These are phyloP conservation scores for Mesotaenium endlicherianum DNA, from an alignment of 139 green algal species.

Conservation along the genomic window DNA sequence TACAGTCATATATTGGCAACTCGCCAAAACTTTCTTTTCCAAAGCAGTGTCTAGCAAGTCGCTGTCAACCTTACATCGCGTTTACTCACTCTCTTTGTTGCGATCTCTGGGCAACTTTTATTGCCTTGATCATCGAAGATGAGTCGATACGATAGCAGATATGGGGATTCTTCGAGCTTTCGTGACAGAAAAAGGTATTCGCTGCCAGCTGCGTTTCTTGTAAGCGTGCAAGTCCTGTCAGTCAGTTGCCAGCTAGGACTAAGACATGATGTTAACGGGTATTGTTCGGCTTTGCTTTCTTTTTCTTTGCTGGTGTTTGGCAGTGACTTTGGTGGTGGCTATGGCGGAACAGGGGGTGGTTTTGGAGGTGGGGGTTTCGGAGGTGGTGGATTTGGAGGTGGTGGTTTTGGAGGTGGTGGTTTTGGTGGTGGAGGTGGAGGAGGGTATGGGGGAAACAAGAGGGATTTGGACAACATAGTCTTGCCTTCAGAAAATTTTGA, in stretches of 20 bases:
- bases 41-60: too few relatives aligned
- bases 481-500: slow-evolving; percentile 72
- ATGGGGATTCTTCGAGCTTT: slow-evolving; percentile 36
- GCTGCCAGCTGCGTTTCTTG: not conserved
- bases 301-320: not conserved
- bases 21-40: too few relatives aligned
- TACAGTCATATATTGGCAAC: too few relatives aligned
- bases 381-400: not conserved
- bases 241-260: too few relatives aligned
- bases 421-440: slow-evolving; percentile 24
- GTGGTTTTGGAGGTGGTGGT: slow-evolving; percentile 7
- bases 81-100: too few relatives aligned
- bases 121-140: too few relatives aligned
- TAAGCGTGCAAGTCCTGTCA: too few relatives aligned
- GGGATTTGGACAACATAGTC: slow-evolving; percentile 72
- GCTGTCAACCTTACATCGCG: too few relatives aligned
- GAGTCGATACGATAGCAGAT: slow-evolving; percentile 36
- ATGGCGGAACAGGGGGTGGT: slow-evolving; percentile 34
- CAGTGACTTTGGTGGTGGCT: slow-evolving; percentile 13
- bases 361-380: slow-evolving; percentile 13
- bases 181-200: not conserved
- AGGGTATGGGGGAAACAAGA: slow-evolving; percentile 1
- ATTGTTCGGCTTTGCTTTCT: too few relatives aligned
- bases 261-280: too few relatives aligned
- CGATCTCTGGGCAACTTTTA: too few relatives aligned